Evolutionary conservation across 106 monocot genomes (phyloP), one percentile per base, ranked within the genome.

Genomic region (Dendrobium officinale): DNA sequence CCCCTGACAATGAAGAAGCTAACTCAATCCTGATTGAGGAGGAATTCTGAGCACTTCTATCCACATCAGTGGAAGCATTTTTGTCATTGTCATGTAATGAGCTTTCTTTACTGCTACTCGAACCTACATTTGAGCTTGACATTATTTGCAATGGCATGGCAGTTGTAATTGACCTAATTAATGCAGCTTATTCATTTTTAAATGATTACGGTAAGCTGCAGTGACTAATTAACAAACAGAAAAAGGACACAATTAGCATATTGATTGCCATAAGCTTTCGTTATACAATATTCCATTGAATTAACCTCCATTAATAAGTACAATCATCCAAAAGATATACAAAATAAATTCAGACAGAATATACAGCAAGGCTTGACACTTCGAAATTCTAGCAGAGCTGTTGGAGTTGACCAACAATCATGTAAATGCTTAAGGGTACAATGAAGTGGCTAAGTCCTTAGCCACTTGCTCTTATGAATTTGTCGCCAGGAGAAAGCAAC

Each of bases 91-190:
- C 61, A 22, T 61, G 61, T 61, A n/a, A 61, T n/a, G 19, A n/a
- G 61, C 19, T 61, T 61, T 61, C 61, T 8, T 24, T 61, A 4
- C n/a, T 3, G 22, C 22, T 61, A 61, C n/a, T 61, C 22, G 61
- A n/a, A 61, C 61, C 61, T n/a, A 61, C 61, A 61, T 61, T n/a
- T 61, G 61, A 61, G 61, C 61, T 47, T 58, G 61, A n/a, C 61
- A 61, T 22, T 61, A 37, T 37, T 70, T 70, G 37, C 33, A 27
- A 70, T 70, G 70, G 33, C 2, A 20, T 70, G 33, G 70, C 24
- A 67, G 6, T 67, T 29, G 22, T 27, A 26, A 27, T 26, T 24
- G 67, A 67, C 27, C 67, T 27, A 67, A 67, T 37, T 37, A 31
- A 70, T 70, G 70, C 11, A 70, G 9, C 11, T 13, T 31, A 70